Base-by-base conservation (phyloP, 495 filamentous ascomycete genomes). In the Bacidia gigantensis region DNA sequence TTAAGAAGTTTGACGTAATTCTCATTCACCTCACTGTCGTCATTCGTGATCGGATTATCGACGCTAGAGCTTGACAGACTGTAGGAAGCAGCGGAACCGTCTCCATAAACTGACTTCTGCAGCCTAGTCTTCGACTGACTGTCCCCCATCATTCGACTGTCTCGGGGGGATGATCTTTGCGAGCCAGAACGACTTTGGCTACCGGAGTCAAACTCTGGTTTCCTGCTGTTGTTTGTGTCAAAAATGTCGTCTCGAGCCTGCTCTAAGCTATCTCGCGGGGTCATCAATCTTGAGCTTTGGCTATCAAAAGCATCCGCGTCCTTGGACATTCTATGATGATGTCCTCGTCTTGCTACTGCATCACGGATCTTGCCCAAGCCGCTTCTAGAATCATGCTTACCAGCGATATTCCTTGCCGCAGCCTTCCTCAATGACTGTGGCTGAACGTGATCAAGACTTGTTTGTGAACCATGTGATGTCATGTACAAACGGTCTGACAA, bases 351-450 rank as follows among this genome's bases (percentile, higher is more conserved):
- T 35, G 29, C 5, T 20, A 95, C 84, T 3, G 84, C 87, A 62
- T 89, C 86, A 57, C 86, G 85, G 67, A 95, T 87, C 25, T 83
- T 79, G 5, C 81, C 84, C 47, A 96, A 73, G 9, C 88, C 87
- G 46, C 84, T 87, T 26, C 84, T 79, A 50, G 87, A 86, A 67
- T 94, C 88, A 48, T 82, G 87, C 53, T 80, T 82, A 2, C 76
- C 86, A 26, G 83, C 84, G 20, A 94, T 82, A 56, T 80, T 84
- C 62, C 86, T 90, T 60, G 87, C 79, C 14, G 87, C 79, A 2
- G 77, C 78, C 53, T 76, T 79, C 46, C 83, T 79, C 23, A 83
- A 63, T 32, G 73, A 67, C 47, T 77, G 76, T 58, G 92, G 85
- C 60, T 74, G 82, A 23, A 72, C 73, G 0, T 72, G 62, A 45